A percentile compares a stretch with the other conserved stretches of the same genome.
Evolutionary conservation across 2,329 filamentous ascomycete species (phyloP).

Genomic region (Raffaelea arxii): DNA sequence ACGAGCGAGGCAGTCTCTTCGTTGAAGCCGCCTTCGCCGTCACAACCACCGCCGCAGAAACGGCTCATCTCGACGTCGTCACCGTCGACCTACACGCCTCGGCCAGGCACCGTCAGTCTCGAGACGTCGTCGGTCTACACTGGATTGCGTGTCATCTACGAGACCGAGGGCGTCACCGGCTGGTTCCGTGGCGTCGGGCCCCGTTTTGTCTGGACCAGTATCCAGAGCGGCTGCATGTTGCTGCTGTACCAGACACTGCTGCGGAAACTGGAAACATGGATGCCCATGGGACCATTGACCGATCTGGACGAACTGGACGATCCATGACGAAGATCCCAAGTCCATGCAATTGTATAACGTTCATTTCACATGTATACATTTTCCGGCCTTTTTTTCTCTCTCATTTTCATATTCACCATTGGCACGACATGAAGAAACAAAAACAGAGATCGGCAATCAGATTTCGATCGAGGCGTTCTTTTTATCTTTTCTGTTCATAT

Average conservation of each 20-base stretch:
- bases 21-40: slow-evolving; percentile 14
- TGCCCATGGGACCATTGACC: slow-evolving; percentile 21
- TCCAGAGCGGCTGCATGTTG: slow-evolving; percentile 94
- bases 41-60: slow-evolving; percentile 36
- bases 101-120: slow-evolving; percentile 68
- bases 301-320: slow-evolving; percentile 1
- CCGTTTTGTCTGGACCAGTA: slow-evolving; percentile 89
- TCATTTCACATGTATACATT: not conserved
- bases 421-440: no score
- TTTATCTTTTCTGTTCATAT: no score
- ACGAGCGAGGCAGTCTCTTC: slow-evolving; percentile 9
- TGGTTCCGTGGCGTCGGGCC: slow-evolving; percentile 95
- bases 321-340: not conserved
- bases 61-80: slow-evolving; percentile 83
- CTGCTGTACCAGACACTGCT: slow-evolving; percentile 87
- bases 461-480: no score
- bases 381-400: not conserved
- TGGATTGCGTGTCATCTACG: slow-evolving; percentile 80
- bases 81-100: slow-evolving; percentile 71
- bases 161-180: slow-evolving; percentile 75
- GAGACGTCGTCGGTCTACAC: slow-evolving; percentile 84
- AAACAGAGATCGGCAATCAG: no score
- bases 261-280: slow-evolving; percentile 56
- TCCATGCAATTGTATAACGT: not conserved
- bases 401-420: not conserved